These are phyloP conservation scores for Microbotryum violaceum DNA, from an alignment of 1,284 basidiomycete genomes.

Conservation along the genomic window DNA sequence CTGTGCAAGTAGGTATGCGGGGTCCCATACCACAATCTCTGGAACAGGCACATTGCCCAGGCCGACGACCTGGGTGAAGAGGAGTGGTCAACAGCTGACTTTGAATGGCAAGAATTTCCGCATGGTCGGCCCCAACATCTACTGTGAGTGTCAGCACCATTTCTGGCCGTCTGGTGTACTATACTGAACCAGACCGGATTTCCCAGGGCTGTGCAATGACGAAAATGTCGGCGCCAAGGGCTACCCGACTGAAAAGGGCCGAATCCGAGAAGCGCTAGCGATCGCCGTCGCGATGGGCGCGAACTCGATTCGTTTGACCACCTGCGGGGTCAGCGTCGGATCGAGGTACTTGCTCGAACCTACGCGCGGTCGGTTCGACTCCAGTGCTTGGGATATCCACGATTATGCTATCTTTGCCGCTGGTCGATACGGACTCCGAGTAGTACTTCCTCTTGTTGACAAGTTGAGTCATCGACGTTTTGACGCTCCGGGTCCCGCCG, in stretches of 20 bases:
- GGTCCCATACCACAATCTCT: slow-evolving; percentile 4
- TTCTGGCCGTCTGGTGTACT: no score
- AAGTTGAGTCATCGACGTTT: neutral
- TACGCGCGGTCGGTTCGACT: neutral
- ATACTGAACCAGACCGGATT: no score
- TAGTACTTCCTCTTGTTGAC: slow-evolving; percentile 1
- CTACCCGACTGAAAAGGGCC: neutral
- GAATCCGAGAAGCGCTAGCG: slow-evolving; percentile 25
- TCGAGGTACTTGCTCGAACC: neutral
- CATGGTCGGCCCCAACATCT: slow-evolving; percentile 24
- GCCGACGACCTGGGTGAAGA: slow-evolving; percentile 14
- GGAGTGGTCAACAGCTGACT: slow-evolving; percentile 3
- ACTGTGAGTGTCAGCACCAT: neutral
- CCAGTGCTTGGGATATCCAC: neutral
- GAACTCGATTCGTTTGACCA: slow-evolving; percentile 15
- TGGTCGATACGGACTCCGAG: slow-evolving; percentile 1
- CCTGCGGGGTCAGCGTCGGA: slow-evolving; percentile 19
- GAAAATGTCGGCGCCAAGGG: slow-evolving; percentile 1
- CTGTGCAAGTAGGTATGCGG: slow-evolving; percentile 10
- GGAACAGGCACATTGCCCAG: slow-evolving; percentile 19
- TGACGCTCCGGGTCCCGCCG: neutral
- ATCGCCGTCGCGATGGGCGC: slow-evolving; percentile 30
- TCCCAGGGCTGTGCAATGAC: slow-evolving; percentile 15
- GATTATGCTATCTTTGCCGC: slow-evolving; percentile 1
- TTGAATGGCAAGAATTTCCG: slow-evolving; percentile 7